Conservation (phyloP, 2,329 filamentous ascomycete genomes). For the Diaporthe citriasiana region DNA sequence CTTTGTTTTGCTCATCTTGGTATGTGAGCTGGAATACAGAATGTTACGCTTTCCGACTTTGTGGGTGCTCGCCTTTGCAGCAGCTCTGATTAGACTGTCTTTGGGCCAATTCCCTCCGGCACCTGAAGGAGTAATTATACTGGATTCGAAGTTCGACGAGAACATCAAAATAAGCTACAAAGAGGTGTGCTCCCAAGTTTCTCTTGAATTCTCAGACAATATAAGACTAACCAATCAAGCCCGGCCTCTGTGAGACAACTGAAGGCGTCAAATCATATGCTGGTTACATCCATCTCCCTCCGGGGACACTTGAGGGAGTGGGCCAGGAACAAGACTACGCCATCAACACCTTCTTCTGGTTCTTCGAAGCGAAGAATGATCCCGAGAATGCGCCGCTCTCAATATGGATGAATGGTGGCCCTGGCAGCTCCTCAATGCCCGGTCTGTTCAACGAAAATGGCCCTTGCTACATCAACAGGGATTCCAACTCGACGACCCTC, state of each 20-base stretch:
- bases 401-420: slow-evolving; percentile 67
- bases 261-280: slow-evolving; percentile 37
- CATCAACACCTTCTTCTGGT: slow-evolving; percentile 41
- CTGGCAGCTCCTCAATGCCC: slow-evolving; percentile 69
- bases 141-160: slow-evolving; percentile 51
- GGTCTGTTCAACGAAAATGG: slow-evolving; percentile 67
- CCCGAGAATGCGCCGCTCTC: slow-evolving; percentile 39
- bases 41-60: neutral
- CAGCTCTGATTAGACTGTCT: neutral
- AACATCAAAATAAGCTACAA: slow-evolving; percentile 37
- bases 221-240: slow-evolving; percentile 5
- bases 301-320: slow-evolving; percentile 52
- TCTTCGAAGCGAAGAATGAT: slow-evolving; percentile 38
- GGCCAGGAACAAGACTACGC: slow-evolving; percentile 31
- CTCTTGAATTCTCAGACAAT: neutral
- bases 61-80: neutral
- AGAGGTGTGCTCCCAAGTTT: neutral
- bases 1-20: neutral
- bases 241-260: slow-evolving; percentile 37
- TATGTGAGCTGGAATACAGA: neutral
- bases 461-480: slow-evolving; percentile 62
- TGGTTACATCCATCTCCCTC: slow-evolving; percentile 47
- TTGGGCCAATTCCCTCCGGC: slow-evolving; percentile 30
- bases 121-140: slow-evolving; percentile 14
- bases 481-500: slow-evolving; percentile 60